Evolutionary conservation across 208 protist species (phyloP), one percentile per base, ranked within the genome.

Genomic region (Wallacemonas rigidus): DNA sequence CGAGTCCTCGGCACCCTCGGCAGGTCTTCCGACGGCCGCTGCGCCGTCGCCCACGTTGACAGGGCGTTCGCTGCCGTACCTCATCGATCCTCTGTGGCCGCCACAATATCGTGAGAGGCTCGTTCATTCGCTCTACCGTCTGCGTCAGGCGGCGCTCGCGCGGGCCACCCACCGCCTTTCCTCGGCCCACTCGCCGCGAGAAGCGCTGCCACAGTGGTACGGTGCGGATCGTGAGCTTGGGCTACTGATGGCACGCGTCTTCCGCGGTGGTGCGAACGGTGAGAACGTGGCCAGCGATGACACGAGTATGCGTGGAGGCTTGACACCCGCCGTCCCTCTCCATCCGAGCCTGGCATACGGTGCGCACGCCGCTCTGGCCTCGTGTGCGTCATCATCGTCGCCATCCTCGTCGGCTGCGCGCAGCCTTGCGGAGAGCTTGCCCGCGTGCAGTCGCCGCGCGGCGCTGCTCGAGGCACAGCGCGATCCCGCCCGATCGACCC

Each of bases 91-190:
- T 2, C 64, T 54, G 12, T 87, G 83, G 72, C 82, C 89, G 0
- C 35, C 17, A 3, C 67, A 51, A 6, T 72, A 83, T 51, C 78
- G 73, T 3, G 26, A 61, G 7, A 71, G 86, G 11, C 68, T 93
- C 9, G 41, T 75, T 14, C 79, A 71, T 45, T 93, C 88, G 17
- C 72, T 93, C 17, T 71, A 75, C 8, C 77, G 83, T n/a, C 74
- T 93, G 15, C 83, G 80, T 41, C 77, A 78, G 0, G 85, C 81
- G 5, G 88, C 88, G 0, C 45, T 75, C 12, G 68, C 71, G 35
- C 88, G 83, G 36, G 75, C 78, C 26, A 48, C 62, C 2, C 75
- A 87, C 39, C 85, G 81, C 15, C 56, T 43, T 3, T 35, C 57
- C 17, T 3, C 40, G 15, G 2, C 44, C 43, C 67, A 44, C 41